These are phyloP conservation scores for Chondrus crispus DNA, from an alignment of 23 red algal genomes.

Conservation along the genomic window DNA sequence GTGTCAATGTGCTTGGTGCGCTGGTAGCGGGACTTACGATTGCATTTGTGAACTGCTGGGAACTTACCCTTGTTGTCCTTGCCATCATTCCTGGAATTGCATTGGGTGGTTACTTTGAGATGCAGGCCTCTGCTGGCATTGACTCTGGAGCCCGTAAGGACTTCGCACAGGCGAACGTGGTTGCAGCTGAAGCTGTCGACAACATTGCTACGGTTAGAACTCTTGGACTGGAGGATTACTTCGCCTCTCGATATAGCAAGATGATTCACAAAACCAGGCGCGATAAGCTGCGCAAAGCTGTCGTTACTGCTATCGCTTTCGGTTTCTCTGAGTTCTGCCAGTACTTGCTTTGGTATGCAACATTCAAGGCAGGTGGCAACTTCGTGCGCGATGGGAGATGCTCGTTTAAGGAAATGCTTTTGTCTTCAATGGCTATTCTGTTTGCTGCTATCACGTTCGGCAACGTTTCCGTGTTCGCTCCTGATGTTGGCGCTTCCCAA, in stretches of 20 bases:
- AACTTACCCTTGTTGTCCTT: conserved; percentile 53
- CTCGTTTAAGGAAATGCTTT: conserved; percentile 38
- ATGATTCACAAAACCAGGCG: conserved; percentile 17
- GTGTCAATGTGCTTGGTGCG: conserved; percentile 10
- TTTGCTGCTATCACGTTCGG: conserved; percentile 77
- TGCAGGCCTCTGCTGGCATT: conserved; percentile 82
- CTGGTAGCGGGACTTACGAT: conserved; percentile 60
- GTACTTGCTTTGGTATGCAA: conserved; percentile 50
- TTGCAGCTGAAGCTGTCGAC: conserved; percentile 79
- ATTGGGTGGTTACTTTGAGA: conserved; percentile 64
- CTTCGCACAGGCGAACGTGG: conserved; percentile 56
- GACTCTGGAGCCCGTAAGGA: conserved; percentile 49
- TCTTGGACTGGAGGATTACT: conserved; percentile 67
- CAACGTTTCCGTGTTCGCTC: conserved; percentile 66
- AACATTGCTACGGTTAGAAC: conserved; percentile 71
- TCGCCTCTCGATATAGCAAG: conserved; percentile 40
- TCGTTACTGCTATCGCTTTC: conserved; percentile 57
- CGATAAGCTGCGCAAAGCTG: conserved; percentile 19
- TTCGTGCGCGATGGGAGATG: conserved; percentile 19
- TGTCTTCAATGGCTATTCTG: conserved; percentile 53
- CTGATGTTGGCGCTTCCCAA: conserved; percentile 63
- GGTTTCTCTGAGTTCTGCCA: conserved; percentile 73
- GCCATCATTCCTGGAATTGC: conserved; percentile 79
- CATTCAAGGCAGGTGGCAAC: conserved; percentile 48
- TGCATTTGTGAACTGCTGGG: conserved; percentile 60